A percentile compares a stretch with the other conserved stretches of the same genome.
Evolutionary conservation across 495 filamentous ascomycete genomes (phyloP).

Genomic region (Annulohypoxylon bovei): DNA sequence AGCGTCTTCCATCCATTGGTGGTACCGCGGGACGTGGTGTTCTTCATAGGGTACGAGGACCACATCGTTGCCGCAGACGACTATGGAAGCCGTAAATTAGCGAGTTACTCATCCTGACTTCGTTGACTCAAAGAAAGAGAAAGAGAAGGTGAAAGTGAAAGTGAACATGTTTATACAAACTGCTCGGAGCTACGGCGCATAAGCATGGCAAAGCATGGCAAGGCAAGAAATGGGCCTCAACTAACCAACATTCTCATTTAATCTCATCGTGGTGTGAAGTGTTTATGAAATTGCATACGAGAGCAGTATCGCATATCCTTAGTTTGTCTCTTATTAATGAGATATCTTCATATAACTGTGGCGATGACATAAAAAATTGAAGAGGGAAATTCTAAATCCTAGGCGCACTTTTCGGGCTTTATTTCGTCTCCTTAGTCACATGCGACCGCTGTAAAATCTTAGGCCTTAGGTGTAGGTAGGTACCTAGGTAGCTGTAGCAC

Average conservation of each 20-base stretch:
- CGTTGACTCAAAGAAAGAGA: no score
- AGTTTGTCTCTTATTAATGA: background rate
- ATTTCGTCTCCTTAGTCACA: background rate
- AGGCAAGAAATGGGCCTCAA: background rate
- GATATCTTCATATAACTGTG: background rate
- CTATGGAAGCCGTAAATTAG: constrained; percentile 51
- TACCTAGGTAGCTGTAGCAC: background rate
- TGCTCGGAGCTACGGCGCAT: background rate
- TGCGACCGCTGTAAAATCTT: background rate
- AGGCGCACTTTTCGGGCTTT: background rate
- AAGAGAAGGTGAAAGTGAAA: no score
- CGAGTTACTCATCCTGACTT: background rate
- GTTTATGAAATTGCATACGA: background rate
- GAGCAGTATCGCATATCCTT: background rate
- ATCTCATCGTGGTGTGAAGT: constrained; percentile 42
- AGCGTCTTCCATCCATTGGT: constrained; percentile 90
- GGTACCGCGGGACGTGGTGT: constrained; percentile 83
- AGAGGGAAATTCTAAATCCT: background rate
- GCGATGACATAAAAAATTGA: background rate
- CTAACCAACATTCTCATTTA: constrained; percentile 59
- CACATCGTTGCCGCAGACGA: constrained; percentile 69
- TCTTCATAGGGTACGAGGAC: constrained; percentile 85
- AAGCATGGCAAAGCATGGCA: background rate
- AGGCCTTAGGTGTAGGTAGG: no score
- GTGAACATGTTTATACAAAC: no score